phyloP scores from a whole-genome alignment of 257 asterid species.

The Nicotiana paniculata region DNA sequence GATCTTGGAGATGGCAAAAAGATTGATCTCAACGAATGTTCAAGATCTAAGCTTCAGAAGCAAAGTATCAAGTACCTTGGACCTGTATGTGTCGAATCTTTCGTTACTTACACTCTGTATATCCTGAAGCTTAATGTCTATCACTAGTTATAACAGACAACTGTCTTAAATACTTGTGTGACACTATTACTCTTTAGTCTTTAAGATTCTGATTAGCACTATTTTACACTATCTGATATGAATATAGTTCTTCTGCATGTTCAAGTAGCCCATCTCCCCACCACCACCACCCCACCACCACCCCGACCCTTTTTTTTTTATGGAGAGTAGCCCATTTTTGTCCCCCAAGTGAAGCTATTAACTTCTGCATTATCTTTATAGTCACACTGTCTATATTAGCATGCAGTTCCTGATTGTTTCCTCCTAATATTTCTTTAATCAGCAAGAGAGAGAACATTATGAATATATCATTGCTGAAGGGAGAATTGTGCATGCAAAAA shows the following conservation, averaged over 20 bases:
- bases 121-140: not conserved
- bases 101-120: not conserved
- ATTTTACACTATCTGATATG: not conserved
- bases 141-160: not conserved
- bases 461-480: constrained; percentile 62
- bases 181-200: not conserved
- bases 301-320: too few species aligned
- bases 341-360: not conserved
- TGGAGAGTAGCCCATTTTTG: not conserved
- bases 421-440: constrained; percentile 15
- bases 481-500: constrained; percentile 41
- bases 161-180: not conserved
- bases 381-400: not conserved
- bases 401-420: not conserved
- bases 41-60: constrained; percentile 73
- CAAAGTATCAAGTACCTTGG: constrained; percentile 92
- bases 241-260: not conserved
- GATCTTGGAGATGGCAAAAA: constrained; percentile 96
- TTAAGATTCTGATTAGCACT: not conserved
- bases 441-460: constrained; percentile 79
- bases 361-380: not conserved
- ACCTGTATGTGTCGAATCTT: constrained; percentile 53
- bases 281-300: too few species aligned
- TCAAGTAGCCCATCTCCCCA: not conserved
- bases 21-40: constrained; percentile 70